Evolutionary conservation across 176 grass and related monocot species (phyloP).

Genomic region (Saccharum spontaneum): DNA sequence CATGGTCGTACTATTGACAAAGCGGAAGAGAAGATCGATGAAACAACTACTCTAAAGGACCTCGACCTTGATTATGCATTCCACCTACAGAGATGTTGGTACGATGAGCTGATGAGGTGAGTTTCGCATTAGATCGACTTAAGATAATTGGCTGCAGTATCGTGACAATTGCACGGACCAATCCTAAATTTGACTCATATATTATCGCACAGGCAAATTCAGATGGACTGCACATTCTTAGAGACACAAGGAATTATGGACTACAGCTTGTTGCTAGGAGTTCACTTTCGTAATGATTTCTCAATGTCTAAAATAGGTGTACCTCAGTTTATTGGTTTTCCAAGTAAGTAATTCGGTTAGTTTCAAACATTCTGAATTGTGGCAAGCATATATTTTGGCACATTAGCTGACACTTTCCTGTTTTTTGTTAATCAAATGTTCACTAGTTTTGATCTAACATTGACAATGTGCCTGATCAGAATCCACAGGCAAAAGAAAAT

Average conservation of each 20-base stretch:
- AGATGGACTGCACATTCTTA: constrained; percentile 66
- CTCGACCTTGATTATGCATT: constrained; percentile 73
- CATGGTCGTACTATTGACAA: constrained; percentile 63
- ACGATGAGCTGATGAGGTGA: constrained; percentile 64
- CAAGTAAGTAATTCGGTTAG: constrained; percentile 47
- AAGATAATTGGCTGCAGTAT: not conserved
- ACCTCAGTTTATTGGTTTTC: constrained; percentile 40
- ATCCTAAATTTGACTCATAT: constrained; percentile 21
- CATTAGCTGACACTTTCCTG: not conserved
- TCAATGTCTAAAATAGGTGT: constrained; percentile 46
- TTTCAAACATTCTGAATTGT: constrained; percentile 17
- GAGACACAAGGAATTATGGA: constrained; percentile 81
- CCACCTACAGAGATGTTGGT: constrained; percentile 56
- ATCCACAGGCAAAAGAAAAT: constrained; percentile 62
- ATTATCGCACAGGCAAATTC: constrained; percentile 57
- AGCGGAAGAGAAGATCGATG: constrained; percentile 51
- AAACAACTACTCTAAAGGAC: constrained; percentile 69
- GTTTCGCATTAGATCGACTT: constrained; percentile 18
- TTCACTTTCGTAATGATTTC: constrained; percentile 66
- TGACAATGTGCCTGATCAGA: constrained; percentile 29
- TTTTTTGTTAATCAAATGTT: not conserved
- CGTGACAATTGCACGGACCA: not conserved
- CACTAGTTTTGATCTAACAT: constrained; percentile 24
- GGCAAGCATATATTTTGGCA: not conserved
- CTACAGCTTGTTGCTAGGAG: constrained; percentile 68